Evolutionary conservation across 352 stramenopile genomes (phyloP), one percentile per base, ranked within the genome.

Genomic region (Phytopythium helicoides): DNA sequence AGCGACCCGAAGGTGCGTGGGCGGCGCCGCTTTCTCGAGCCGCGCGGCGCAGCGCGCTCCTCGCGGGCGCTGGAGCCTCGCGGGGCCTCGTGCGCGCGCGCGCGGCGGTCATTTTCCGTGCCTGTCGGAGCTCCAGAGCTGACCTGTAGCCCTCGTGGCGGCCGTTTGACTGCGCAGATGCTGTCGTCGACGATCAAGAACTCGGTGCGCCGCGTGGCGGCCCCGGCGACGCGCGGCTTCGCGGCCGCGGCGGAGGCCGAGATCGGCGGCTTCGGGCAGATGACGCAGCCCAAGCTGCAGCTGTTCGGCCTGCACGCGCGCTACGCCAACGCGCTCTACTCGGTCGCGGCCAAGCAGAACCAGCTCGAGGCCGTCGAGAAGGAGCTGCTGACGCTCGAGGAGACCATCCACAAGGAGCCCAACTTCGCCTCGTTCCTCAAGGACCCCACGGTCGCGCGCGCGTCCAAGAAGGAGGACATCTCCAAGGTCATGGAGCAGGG

Each of bases 291-390:
- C 36, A 92, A 94, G 80, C 69, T 98, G 61, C 86, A 98, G 64
- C 73, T 99, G n/a, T 98, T 98, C 68, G 97, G 97, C 26, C 70
- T 98, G 39, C 87, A 95, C 66, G 95, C 96, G 44, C 87, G 95
- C 40, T 99, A 99, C 78, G 96, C 97, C 59, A 98, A 98, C 66
- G 97, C 97, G 35, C 86, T 97, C 19, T 99, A 98, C 88, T 88
- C 88, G 63, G 95, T 97, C 49, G 96, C 95, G 31, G 95, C 90
- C 60, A 92, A 92, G 71, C 72, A 89, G 62, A 88, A 93, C 62
- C 56, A 68, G 60, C 64, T 96, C 11, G 81, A 93, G 15, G 61
- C 76, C 0, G 86, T 96, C 36, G 86, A 96, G 76, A 89, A 91
- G 70, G 86, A 96, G 68, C 70, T 96, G 8, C 93, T 98, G 67